These are phyloP conservation scores for Dryadomyces quercus-mongolicae DNA, from an alignment of 2,329 filamentous ascomycete genomes.

Conservation along the genomic window DNA sequence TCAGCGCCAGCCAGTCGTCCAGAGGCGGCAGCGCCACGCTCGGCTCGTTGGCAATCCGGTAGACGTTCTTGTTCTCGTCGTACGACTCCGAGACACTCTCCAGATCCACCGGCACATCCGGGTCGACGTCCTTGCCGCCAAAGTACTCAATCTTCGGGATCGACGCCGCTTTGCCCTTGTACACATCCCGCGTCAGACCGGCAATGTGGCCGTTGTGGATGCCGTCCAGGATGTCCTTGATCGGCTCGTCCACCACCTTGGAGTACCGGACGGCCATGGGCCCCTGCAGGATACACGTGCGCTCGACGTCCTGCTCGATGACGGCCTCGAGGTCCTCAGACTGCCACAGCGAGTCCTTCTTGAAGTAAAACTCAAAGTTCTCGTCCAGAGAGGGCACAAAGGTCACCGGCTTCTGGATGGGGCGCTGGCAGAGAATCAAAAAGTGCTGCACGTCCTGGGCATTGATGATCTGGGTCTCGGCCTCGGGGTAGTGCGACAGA, in stretches of 20 bases:
- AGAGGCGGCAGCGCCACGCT: constrained; percentile 62
- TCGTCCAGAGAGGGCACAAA: constrained; percentile 94
- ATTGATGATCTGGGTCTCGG: constrained; percentile 85
- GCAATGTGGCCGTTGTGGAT: constrained; percentile 84
- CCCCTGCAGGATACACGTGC: constrained; percentile 92
- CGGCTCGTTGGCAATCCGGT: constrained; percentile 67
- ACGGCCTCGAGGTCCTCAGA: constrained; percentile 95
- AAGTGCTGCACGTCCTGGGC: constrained; percentile 98
- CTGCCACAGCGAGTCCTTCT: constrained; percentile 99
- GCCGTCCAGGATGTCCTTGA: constrained; percentile 86
- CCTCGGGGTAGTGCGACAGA: constrained; percentile 71
- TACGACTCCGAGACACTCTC: constrained; percentile 72
- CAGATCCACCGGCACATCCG: constrained; percentile 60
- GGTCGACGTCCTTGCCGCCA: constrained; percentile 70
- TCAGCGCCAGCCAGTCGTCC: constrained; percentile 76
- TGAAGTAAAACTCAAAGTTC: constrained; percentile 99
- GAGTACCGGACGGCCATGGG: constrained; percentile 88
- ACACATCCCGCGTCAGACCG: constrained; percentile 66
- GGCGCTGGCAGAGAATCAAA: constrained; percentile 79
- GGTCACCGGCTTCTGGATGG: constrained; percentile 88
- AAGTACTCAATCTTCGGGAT: constrained; percentile 92
- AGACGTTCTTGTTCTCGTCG: constrained; percentile 68
- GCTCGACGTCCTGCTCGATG: constrained; percentile 87
- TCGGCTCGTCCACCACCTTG: constrained; percentile 79
- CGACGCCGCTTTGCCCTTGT: constrained; percentile 56